Percentiles rank a stretch among this genome's conserved stretches.
phyloP scores from a whole-genome alignment of 371 early-diverging fungal species.

The Scutellospora calospora region DNA sequence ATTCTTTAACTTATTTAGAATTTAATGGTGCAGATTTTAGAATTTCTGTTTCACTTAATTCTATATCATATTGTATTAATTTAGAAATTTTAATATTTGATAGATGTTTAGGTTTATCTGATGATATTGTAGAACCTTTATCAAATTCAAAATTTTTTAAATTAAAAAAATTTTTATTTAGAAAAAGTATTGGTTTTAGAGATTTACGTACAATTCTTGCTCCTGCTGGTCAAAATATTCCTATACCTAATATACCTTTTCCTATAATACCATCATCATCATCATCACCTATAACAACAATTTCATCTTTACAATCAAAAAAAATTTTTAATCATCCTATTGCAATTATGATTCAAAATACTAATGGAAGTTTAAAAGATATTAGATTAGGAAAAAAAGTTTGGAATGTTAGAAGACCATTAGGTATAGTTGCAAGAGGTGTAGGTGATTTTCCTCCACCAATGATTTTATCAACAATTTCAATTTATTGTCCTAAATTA shows the following conservation, averaged over 20 bases:
- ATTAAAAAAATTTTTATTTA: constrained; percentile 37
- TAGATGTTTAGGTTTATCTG: neutral
- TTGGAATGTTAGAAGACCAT: constrained; percentile 13
- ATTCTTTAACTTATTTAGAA: constrained; percentile 34
- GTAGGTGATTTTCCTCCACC: constrained; percentile 27
- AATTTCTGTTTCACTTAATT: neutral
- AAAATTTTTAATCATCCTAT: neutral
- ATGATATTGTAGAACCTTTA: constrained; percentile 29
- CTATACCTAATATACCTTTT: neutral
- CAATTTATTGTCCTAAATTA: constrained; percentile 10
- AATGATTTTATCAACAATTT: neutral
- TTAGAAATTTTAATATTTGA: constrained; percentile 25
- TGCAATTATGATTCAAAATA: constrained; percentile 26
- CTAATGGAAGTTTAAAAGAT: constrained; percentile 19
- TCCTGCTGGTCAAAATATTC: neutral
- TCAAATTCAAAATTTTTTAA: constrained; percentile 6
- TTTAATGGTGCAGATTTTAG: constrained; percentile 27
- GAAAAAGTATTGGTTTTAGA: constrained; percentile 11
- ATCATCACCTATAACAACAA: neutral
- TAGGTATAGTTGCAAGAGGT: neutral
- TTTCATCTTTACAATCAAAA: neutral
- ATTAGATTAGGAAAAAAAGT: constrained; percentile 33
- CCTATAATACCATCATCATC: neutral
- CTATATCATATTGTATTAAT: constrained; percentile 2
- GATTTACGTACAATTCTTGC: constrained; percentile 1